Evolutionary conservation across 2,329 filamentous ascomycete species (phyloP), one percentile per base, ranked within the genome.

Genomic region (Dothiorella sarmentorum): DNA sequence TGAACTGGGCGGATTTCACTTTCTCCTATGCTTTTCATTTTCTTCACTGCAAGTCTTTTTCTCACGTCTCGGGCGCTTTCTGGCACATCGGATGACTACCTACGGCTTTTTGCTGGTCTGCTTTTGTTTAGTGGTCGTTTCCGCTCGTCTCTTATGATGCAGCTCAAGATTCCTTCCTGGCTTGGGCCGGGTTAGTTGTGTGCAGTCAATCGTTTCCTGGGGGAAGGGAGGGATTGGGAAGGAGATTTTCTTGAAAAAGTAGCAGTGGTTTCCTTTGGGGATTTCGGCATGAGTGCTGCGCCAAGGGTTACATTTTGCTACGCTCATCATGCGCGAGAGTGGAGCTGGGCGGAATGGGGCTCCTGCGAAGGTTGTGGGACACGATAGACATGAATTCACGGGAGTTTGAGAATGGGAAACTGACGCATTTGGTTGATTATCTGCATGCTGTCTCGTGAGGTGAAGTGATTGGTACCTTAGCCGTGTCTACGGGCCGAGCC

Each of bases 371-470:
- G 38, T 44, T 17, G 51, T 29, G 20, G 33, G 37, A 44, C 52
- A 56, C 52, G 52, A 56, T 56, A 56, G 52, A 56, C 40, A 56
- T 56, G 52, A 56, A 56, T 56, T 44, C 22, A 56, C 38, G 52
- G 52, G 49, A 53, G 49, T 53, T 53, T 53, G 35, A 40, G 35
- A 29, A 40, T 20, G 49, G 49, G 49, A 53, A n/a, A 10, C 5
- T 29, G 17, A 37, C 18, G 47, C 33, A 20, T 11, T 22, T 42
- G 38, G 18, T 20, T 42, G 13, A 31, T 31, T 18, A 13, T 1
- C 38, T 42, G 7, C 38, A 18, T 42, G 38, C 38, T 3, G 6
- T 3, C 22, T 37, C n/a, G 37, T 20, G 37, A 7, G 3, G n/a
- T 18, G n/a, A n/a, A n/a, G n/a, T n/a, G 33, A 37, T 18, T 37